Percentiles rank a stretch among this genome's conserved stretches.
Conservation (phyloP, 2,329 filamentous ascomycete genomes). For the Atkinsonella hypoxylon region DNA sequence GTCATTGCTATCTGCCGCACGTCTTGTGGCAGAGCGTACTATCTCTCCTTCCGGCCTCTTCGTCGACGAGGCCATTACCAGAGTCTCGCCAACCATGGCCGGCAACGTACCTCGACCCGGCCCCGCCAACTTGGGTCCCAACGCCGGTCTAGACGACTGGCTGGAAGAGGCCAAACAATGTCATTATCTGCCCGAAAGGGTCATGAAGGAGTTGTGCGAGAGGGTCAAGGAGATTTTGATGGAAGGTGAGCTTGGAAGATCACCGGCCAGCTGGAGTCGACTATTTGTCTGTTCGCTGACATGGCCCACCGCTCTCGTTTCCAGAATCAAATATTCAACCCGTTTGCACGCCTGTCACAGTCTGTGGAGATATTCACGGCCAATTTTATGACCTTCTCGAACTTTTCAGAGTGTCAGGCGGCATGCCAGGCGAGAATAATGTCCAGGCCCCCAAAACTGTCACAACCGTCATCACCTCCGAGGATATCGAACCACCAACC, state of each 20-base stretch:
- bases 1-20: slow-evolving; percentile 12
- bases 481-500: slow-evolving; percentile 82
- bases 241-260: slow-evolving; percentile 56
- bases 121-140: slow-evolving; percentile 71
- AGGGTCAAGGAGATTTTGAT: slow-evolving; percentile 98
- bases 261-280: neutral
- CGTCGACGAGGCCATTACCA: slow-evolving; percentile 10
- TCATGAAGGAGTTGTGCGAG: slow-evolving; percentile 98
- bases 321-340: slow-evolving; percentile 96
- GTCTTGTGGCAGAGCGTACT: slow-evolving; percentile 10
- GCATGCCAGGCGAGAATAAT: slow-evolving; percentile 79
- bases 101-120: slow-evolving; percentile 69
- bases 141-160: slow-evolving; percentile 90
- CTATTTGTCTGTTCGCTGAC: neutral
- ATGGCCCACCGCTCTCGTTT: neutral
- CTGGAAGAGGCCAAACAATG: slow-evolving; percentile 92
- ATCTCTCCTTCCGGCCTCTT: slow-evolving; percentile 10
- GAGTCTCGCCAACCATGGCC: slow-evolving; percentile 23
- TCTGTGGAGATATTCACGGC: slow-evolving; percentile 96
- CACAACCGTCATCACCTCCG: slow-evolving; percentile 70
- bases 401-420: slow-evolving; percentile 89
- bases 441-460: slow-evolving; percentile 56
- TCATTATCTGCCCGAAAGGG: slow-evolving; percentile 87
- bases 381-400: slow-evolving; percentile 98
- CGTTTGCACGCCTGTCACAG: slow-evolving; percentile 90